Percentiles rank a stretch among this genome's conserved stretches.
Evolutionary conservation across 257 asterid genomes (phyloP).

Genomic region (Nicotiana tomentosiformis): DNA sequence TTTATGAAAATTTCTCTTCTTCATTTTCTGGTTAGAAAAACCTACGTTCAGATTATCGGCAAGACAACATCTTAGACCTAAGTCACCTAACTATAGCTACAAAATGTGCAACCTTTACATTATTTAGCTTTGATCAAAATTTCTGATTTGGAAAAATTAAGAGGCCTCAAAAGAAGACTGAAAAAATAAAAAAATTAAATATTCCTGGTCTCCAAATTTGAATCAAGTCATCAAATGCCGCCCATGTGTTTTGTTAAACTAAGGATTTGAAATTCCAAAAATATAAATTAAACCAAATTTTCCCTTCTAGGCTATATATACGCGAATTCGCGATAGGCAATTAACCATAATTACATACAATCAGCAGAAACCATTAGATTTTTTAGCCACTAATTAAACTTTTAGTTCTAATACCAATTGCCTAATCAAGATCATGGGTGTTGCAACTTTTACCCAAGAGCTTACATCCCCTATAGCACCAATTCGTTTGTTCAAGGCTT

Average conservation of each 20-base stretch:
- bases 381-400: not conserved
- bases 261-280: not conserved
- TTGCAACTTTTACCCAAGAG: conserved; percentile 18
- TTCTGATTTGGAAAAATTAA: too few species aligned
- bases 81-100: too few species aligned
- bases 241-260: not conserved
- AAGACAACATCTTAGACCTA: too few species aligned
- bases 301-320: not conserved
- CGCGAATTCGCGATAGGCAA: too few species aligned
- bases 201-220: not conserved
- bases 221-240: not conserved
- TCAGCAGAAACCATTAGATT: not conserved
- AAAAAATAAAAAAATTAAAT: not conserved
- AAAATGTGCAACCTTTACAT: too few species aligned
- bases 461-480: conserved; percentile 24
- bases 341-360: not conserved
- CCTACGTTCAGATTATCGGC: too few species aligned
- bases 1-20: too few species aligned
- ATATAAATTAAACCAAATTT: not conserved
- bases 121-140: too few species aligned
- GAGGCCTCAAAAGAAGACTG: not conserved
- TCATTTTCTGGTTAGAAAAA: too few species aligned
- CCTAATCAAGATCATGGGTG: conserved; percentile 19
- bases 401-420: not conserved
- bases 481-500: conserved; percentile 28